A percentile compares a stretch with the other conserved stretches of the same genome.
These are phyloP conservation scores for Panicum virgatum DNA, from an alignment of 202 grass and related monocot genomes.

Conservation along the genomic window DNA sequence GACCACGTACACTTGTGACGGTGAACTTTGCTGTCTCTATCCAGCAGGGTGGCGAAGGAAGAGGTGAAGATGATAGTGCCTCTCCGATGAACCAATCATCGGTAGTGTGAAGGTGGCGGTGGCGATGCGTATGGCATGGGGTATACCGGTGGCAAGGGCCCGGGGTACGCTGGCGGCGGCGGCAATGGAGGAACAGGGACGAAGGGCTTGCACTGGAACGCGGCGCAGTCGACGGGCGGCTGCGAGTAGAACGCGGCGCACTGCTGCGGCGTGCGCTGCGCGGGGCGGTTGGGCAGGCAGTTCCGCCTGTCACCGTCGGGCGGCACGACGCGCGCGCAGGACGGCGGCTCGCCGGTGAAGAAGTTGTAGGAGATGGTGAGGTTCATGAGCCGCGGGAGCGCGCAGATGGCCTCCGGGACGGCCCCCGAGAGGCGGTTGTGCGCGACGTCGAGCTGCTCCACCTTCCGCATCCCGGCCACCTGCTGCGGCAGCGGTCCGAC, in stretches of 20 bases:
- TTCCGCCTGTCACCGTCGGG: conserved; percentile 42
- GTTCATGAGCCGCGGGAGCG: conserved; percentile 55
- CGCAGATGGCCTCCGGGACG: conserved; percentile 57
- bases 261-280: conserved; percentile 58
- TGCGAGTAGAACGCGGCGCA: conserved; percentile 49
- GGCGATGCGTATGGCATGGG: conserved; percentile 61
- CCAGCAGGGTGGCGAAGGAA: conserved; percentile 15
- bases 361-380: conserved; percentile 63
- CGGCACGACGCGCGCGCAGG: conserved; percentile 47
- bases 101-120: conserved; percentile 71
- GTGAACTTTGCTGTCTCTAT: conserved; percentile 29
- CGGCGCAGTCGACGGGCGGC: conserved; percentile 54
- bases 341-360: conserved; percentile 54
- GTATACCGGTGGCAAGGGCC: conserved; percentile 51
- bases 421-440: conserved; percentile 62
- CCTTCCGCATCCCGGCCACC: conserved; percentile 44
- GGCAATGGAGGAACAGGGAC: conserved; percentile 36
- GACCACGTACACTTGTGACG: conserved; percentile 50
- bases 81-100: conserved; percentile 45
- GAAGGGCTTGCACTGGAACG: conserved; percentile 78
- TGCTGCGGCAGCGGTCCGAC: conserved; percentile 52
- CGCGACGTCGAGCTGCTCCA: conserved; percentile 73
- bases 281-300: conserved; percentile 52
- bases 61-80: conserved; percentile 35
- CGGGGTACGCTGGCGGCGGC: conserved; percentile 39